Percentiles rank a stretch among this genome's conserved stretches.
These are phyloP conservation scores for Dactylellina haptotyla DNA, from an alignment of 2,329 filamentous ascomycete species.

Conservation along the genomic window DNA sequence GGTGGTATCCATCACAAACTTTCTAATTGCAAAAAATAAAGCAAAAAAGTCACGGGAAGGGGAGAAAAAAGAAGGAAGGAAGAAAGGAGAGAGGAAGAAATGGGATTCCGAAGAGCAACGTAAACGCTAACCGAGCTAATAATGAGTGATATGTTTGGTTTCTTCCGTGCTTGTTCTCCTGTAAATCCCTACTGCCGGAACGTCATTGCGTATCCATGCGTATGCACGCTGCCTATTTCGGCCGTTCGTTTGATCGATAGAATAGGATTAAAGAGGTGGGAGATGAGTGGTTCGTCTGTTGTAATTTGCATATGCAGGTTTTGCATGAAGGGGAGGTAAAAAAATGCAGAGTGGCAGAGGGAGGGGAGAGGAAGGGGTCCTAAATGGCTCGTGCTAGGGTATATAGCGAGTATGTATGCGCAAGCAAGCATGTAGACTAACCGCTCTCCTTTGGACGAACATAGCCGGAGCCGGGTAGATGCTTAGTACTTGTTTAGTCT, in stretches of 20 bases:
- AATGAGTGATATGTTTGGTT: constrained; percentile 26
- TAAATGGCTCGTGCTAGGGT: constrained; percentile 24
- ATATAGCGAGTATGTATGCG: background rate
- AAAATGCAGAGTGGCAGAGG: background rate
- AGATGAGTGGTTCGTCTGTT: constrained; percentile 41
- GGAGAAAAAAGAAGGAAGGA: background rate
- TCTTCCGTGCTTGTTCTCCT: constrained; percentile 8
- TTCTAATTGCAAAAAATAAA: too few relatives aligned
- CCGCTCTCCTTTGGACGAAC: constrained; percentile 8
- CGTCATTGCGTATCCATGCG: constrained; percentile 42
- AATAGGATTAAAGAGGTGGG: background rate
- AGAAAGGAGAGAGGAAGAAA: background rate
- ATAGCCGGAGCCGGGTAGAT: constrained; percentile 5
- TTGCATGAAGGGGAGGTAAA: constrained; percentile 6
- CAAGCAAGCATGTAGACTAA: constrained; percentile 15
- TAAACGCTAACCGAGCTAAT: background rate
- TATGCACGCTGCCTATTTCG: constrained; percentile 37
- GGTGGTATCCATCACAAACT: background rate
- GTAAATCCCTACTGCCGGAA: constrained; percentile 19
- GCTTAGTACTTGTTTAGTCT: background rate
- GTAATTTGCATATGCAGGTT: constrained; percentile 43
- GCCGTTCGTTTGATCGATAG: background rate
- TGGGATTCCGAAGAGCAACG: constrained; percentile 16
- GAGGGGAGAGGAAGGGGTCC: background rate
- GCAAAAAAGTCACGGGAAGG: constrained; percentile 6